phyloP scores from a whole-genome alignment of 495 filamentous ascomycete species.

The Clohesyomyces aquaticus region DNA sequence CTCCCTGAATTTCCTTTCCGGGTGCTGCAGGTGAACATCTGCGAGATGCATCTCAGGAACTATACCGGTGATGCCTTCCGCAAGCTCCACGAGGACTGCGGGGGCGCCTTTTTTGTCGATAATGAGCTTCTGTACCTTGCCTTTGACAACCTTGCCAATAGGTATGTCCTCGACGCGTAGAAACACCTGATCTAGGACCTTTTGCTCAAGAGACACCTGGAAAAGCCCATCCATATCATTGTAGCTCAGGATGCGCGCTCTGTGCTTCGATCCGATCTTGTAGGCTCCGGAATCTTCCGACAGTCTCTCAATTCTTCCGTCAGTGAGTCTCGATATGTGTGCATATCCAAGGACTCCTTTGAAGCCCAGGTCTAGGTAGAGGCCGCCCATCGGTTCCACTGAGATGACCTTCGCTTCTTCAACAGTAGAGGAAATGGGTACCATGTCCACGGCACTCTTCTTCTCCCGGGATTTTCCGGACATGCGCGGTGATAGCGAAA shows the following conservation, averaged over 20 bases:
- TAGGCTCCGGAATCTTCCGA: slow-evolving; percentile 75
- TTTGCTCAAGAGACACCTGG: slow-evolving; percentile 80
- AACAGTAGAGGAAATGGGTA: slow-evolving; percentile 75
- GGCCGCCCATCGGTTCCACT: slow-evolving; percentile 74
- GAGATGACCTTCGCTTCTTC: slow-evolving; percentile 74
- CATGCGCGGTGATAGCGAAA: slow-evolving; percentile 61
- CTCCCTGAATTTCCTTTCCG: slow-evolving; percentile 93
- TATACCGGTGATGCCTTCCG: slow-evolving; percentile 83
- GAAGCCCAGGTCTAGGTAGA: slow-evolving; percentile 80
- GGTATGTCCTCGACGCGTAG: slow-evolving; percentile 85
- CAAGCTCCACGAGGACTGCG: slow-evolving; percentile 78
- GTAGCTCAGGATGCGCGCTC: slow-evolving; percentile 81
- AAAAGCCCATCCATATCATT: slow-evolving; percentile 84
- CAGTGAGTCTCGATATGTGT: slow-evolving; percentile 87
- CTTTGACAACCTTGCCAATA: slow-evolving; percentile 79
- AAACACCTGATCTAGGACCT: slow-evolving; percentile 82
- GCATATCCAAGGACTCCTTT: slow-evolving; percentile 79
- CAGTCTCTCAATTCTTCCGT: slow-evolving; percentile 81
- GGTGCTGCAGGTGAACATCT: slow-evolving; percentile 84
- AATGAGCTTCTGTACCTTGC: slow-evolving; percentile 81
- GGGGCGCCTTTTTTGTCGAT: slow-evolving; percentile 71
- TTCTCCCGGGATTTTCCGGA: slow-evolving; percentile 43
- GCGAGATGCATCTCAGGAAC: slow-evolving; percentile 87
- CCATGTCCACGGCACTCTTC: slow-evolving; percentile 55
- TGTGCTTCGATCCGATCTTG: slow-evolving; percentile 74